Evolutionary conservation across 2,329 filamentous ascomycete species (phyloP).

Genomic region (Chaetomium sp.): DNA sequence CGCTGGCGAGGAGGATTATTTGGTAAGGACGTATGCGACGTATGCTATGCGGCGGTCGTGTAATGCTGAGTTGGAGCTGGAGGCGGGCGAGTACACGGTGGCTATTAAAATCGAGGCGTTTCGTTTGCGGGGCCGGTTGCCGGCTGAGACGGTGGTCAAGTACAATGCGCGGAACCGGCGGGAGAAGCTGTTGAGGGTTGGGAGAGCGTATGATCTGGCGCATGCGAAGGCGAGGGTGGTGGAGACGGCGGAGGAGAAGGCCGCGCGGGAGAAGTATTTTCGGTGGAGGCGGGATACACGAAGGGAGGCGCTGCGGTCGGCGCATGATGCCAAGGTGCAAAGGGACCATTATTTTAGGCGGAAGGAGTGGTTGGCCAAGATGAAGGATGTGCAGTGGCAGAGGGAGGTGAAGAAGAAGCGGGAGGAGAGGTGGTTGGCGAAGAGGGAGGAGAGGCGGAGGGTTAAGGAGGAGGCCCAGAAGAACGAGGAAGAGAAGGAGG

Average conservation of each 20-base stretch:
- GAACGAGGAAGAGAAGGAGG: constrained; percentile 1
- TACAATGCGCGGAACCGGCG: constrained; percentile 44
- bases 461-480: constrained; percentile 22
- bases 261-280: constrained; percentile 44
- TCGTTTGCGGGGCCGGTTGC: constrained; percentile 36
- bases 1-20: constrained; percentile 50
- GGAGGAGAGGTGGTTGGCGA: constrained; percentile 23
- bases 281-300: constrained; percentile 39
- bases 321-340: constrained; percentile 34
- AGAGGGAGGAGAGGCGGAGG: constrained; percentile 20
- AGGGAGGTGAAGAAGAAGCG: constrained; percentile 32
- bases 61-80: constrained; percentile 52
- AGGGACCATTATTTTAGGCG: constrained; percentile 29
- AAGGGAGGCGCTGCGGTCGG: constrained; percentile 44
- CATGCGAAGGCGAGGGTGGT: constrained; percentile 52
- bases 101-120: constrained; percentile 50
- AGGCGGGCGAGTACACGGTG: constrained; percentile 50
- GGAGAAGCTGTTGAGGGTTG: constrained; percentile 53
- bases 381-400: constrained; percentile 27
- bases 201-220: constrained; percentile 52
- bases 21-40: constrained; percentile 52
- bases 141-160: constrained; percentile 52
- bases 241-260: constrained; percentile 43
- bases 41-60: constrained; percentile 54
- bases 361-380: constrained; percentile 36